These are phyloP conservation scores for Stevia rebaudiana DNA, from an alignment of 140 eudicot species.

Conservation along the genomic window DNA sequence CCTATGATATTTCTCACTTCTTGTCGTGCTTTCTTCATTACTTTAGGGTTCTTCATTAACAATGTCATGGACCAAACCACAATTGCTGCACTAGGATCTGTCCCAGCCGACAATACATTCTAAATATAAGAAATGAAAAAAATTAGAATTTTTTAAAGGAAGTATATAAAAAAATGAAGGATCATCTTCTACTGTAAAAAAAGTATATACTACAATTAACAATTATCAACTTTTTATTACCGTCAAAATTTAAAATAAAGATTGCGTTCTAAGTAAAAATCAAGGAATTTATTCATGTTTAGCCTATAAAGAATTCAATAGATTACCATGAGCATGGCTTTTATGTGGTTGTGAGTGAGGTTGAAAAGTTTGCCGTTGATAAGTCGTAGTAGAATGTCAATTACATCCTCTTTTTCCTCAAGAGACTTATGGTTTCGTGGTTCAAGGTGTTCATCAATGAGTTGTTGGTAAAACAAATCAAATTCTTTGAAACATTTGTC, in stretches of 20 bases:
- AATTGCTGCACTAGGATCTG: neutral
- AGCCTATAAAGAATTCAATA: too few relatives aligned
- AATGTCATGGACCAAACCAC: constrained; percentile 6
- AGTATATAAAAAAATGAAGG: too few relatives aligned
- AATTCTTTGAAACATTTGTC: constrained; percentile 24
- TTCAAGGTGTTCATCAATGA: constrained; percentile 3
- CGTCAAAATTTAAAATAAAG: too few relatives aligned
- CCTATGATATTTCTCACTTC: neutral
- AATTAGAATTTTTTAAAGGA: too few relatives aligned
- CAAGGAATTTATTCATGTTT: too few relatives aligned
- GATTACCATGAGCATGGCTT: constrained; percentile 37
- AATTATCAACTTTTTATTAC: too few relatives aligned
- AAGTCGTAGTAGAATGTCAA: constrained; percentile 10
- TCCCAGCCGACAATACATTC: constrained; percentile 1
- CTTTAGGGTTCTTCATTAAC: constrained; percentile 7
- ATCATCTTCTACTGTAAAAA: neutral
- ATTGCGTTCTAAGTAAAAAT: too few relatives aligned
- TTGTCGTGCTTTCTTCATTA: neutral
- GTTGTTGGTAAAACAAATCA: neutral
- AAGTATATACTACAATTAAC: too few relatives aligned
- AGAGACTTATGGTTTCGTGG: neutral
- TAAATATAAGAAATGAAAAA: neutral
- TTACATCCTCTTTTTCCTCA: constrained; percentile 9
- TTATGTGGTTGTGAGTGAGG: constrained; percentile 29
- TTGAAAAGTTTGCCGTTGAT: constrained; percentile 9